Percentiles rank a stretch among this genome's conserved stretches.
Conservation (phyloP, 2,329 filamentous ascomycete species). For the Aspergillus proliferans region DNA sequence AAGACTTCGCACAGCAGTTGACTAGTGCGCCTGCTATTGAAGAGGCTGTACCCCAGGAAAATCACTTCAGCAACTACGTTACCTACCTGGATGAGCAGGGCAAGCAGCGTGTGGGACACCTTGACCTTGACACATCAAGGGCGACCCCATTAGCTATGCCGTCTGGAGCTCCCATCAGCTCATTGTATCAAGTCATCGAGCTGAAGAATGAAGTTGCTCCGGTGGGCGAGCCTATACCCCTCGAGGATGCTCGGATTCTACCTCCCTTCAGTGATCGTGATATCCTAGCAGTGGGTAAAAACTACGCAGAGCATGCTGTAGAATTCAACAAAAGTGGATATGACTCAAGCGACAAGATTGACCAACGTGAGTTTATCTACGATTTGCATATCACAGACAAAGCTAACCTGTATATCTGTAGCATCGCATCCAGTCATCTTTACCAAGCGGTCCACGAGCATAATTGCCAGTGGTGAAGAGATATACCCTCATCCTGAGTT, state of each 20-base stretch:
- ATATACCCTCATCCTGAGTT: conserved; percentile 45
- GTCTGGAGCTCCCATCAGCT: conserved; percentile 23
- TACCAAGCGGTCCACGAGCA: conserved; percentile 50
- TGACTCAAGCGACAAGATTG: conserved; percentile 50
- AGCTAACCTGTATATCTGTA: neutral
- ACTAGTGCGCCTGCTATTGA: too few species aligned
- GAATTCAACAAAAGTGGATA: conserved; percentile 54
- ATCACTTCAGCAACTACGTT: neutral
- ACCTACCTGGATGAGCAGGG: neutral
- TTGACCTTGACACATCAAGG: neutral
- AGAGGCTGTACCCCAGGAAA: neutral
- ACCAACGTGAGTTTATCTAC: conserved; percentile 26
- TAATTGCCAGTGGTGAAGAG: conserved; percentile 44
- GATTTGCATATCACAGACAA: neutral
- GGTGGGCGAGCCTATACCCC: conserved; percentile 25
- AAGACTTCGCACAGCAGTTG: conserved; percentile 1
- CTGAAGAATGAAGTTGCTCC: conserved; percentile 34
- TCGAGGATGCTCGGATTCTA: conserved; percentile 37
- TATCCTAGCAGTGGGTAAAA: conserved; percentile 53
- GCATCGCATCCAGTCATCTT: conserved; percentile 52
- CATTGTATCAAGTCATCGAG: conserved; percentile 50
- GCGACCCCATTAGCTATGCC: neutral
- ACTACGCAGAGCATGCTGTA: conserved; percentile 52
- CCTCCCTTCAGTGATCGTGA: conserved; percentile 46
- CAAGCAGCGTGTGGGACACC: neutral